These are phyloP conservation scores for Juglanconis sp. DNA, from an alignment of 2,329 filamentous ascomycete genomes.

Conservation along the genomic window DNA sequence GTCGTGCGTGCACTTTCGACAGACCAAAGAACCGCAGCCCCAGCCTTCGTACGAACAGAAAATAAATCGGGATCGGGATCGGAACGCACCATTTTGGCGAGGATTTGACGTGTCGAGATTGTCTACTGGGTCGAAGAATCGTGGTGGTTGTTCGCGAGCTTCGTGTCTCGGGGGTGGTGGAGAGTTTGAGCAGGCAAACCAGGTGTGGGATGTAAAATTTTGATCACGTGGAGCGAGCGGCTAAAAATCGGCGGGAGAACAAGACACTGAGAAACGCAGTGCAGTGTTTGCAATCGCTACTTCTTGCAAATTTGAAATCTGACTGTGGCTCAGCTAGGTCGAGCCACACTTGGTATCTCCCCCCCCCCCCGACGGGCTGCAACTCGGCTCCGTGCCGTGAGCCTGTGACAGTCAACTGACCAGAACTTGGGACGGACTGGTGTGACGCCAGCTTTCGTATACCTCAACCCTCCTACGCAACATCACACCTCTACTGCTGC, in stretches of 20 bases:
- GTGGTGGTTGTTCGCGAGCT: constrained; percentile 11
- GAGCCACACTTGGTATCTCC: background rate
- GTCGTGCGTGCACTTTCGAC: constrained; percentile 4
- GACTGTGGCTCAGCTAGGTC: background rate
- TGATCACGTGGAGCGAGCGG: constrained; percentile 2
- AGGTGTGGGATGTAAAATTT: constrained; percentile 4
- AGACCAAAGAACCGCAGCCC: background rate
- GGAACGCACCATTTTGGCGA: constrained; percentile 19
- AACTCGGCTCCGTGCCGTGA: background rate
- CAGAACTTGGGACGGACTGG: background rate
- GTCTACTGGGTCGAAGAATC: constrained; percentile 18
- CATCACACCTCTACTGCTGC: background rate
- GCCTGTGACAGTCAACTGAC: background rate
- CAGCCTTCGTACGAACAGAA: background rate
- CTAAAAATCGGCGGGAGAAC: background rate
- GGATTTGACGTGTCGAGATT: constrained; percentile 17
- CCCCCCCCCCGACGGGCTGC: background rate
- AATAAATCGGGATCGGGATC: constrained; percentile 9
- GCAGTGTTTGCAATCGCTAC: background rate
- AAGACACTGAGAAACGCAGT: background rate
- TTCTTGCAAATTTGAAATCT: background rate
- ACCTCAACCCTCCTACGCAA: background rate
- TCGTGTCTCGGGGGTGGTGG: constrained; percentile 9
- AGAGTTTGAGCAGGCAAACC: constrained; percentile 8
- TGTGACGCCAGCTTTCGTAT: constrained; percentile 1